Conservation (phyloP, 768 basidiomycete genomes). For the Amanita polypyramis region DNA sequence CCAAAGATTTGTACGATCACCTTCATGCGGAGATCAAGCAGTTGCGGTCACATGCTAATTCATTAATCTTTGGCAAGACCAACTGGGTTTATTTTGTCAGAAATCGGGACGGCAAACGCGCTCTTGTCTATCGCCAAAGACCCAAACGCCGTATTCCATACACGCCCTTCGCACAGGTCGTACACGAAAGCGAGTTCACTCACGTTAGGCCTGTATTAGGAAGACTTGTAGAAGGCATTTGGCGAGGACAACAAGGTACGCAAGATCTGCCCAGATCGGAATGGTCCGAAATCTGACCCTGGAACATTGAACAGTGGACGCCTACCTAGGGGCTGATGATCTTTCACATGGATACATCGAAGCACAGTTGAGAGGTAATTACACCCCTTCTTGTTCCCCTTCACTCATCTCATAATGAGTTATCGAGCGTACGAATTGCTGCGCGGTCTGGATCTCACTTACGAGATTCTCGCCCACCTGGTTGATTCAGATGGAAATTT, state of each 20-base stretch:
- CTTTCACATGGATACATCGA: slow-evolving; percentile 7
- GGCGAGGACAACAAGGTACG: slow-evolving; percentile 25
- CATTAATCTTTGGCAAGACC: slow-evolving; percentile 17
- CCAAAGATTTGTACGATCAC: neutral
- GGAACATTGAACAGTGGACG: slow-evolving; percentile 15
- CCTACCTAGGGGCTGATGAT: slow-evolving; percentile 16
- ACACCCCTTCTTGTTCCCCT: neutral
- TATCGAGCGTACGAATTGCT: slow-evolving; percentile 16
- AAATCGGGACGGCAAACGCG: slow-evolving; percentile 19
- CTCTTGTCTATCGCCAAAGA: slow-evolving; percentile 18
- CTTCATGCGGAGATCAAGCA: neutral
- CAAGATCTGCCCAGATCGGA: neutral
- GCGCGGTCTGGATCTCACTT: slow-evolving; percentile 24
- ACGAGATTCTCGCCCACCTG: slow-evolving; percentile 24
- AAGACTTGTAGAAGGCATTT: slow-evolving; percentile 23
- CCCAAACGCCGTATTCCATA: slow-evolving; percentile 17
- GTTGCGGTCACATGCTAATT: neutral
- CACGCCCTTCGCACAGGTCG: slow-evolving; percentile 24
- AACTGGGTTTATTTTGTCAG: slow-evolving; percentile 26
- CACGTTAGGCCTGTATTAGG: slow-evolving; percentile 21
- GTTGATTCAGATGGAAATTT: slow-evolving; percentile 20
- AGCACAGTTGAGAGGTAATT: slow-evolving; percentile 16
- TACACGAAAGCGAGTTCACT: slow-evolving; percentile 26
- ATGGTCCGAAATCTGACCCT: neutral
- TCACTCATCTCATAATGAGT: neutral